Conservation (phyloP, 345 rosid species). For the Crucihimalaya himalaica region DNA sequence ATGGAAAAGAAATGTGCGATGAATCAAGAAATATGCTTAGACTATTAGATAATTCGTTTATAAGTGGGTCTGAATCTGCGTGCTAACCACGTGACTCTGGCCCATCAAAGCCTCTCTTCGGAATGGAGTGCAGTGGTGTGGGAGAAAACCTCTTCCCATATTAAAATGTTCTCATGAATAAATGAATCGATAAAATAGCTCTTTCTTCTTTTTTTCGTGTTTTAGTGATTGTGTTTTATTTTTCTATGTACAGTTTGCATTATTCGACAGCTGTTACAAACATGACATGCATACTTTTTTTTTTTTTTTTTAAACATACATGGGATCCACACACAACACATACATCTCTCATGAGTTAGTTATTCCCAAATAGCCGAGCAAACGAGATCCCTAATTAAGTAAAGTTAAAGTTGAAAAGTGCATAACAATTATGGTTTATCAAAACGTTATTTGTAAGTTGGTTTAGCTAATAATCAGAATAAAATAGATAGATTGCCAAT, state of each 20-base stretch:
- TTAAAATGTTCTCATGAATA: neutral
- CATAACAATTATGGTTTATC: neutral
- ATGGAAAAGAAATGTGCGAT: neutral
- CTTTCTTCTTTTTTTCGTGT: neutral
- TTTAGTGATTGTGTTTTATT: neutral
- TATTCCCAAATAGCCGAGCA: conserved; percentile 7
- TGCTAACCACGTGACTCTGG: conserved; percentile 28
- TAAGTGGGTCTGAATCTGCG: conserved; percentile 16
- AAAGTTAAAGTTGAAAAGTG: neutral
- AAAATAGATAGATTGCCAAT: neutral
- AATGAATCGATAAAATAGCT: neutral
- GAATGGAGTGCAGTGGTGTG: conserved; percentile 1
- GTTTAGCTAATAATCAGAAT: neutral
- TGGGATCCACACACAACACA: conserved; percentile 22
- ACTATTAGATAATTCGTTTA: neutral
- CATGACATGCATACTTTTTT: conserved; percentile 2
- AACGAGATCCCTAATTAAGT: neutral
- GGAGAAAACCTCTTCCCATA: neutral
- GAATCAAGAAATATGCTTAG: neutral
- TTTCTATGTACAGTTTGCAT: neutral
- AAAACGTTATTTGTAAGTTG: neutral
- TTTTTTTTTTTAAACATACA: too few relatives aligned
- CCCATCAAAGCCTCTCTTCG: conserved; percentile 9
- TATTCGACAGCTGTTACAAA: conserved; percentile 25
- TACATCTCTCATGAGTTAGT: neutral